phyloP scores from a whole-genome alignment of 192 early-diverging fungal species.

The Umbelopsis sp. region DNA sequence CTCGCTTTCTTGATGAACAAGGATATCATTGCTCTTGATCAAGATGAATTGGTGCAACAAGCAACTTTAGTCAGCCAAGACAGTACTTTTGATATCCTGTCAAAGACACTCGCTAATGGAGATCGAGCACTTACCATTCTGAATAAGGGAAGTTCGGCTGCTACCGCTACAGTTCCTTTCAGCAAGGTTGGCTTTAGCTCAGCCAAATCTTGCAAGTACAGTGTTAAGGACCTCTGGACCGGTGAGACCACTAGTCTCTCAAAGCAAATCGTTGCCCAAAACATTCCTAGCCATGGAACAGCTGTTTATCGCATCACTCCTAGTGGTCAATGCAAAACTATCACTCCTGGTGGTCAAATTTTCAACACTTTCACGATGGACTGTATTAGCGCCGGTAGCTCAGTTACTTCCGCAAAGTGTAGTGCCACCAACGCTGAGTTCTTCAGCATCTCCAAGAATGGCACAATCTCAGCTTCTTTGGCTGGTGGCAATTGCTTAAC shows the following conservation, averaged over 20 bases:
- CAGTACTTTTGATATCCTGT: not conserved
- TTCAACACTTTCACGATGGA: slow-evolving; percentile 14
- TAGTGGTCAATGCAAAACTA: not conserved
- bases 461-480: not conserved
- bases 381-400: not conserved
- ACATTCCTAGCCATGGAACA: slow-evolving; percentile 7
- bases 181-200: slow-evolving; percentile 36
- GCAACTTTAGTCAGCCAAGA: slow-evolving; percentile 21
- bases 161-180: slow-evolving; percentile 29
- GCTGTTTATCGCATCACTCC: slow-evolving; percentile 20
- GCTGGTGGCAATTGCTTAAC: not conserved
- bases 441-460: not conserved
- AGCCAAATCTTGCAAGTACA: not conserved
- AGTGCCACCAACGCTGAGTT: not conserved
- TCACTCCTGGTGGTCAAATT: slow-evolving; percentile 4
- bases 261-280: not conserved
- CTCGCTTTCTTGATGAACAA: slow-evolving; percentile 43
- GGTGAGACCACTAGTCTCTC: not conserved
- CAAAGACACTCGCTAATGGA: slow-evolving; percentile 16
- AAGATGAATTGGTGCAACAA: slow-evolving; percentile 51
- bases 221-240: slow-evolving; percentile 15
- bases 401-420: not conserved
- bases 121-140: slow-evolving; percentile 36
- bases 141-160: slow-evolving; percentile 24
- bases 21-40: slow-evolving; percentile 60